Conservation (phyloP, 257 asterid species). For the Petrea volubilis region DNA sequence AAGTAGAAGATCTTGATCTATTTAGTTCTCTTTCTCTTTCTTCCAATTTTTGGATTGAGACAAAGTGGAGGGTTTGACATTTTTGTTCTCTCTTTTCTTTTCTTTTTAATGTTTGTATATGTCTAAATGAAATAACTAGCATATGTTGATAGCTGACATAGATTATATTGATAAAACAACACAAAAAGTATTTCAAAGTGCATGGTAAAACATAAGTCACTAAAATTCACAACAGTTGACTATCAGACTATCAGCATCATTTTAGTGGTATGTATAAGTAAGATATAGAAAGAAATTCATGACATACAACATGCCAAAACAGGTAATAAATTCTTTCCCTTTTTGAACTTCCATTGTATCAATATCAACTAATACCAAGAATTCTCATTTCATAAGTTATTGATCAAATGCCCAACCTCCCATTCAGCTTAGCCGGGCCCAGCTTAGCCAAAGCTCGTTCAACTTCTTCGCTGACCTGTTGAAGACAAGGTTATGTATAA, state of each 20-base stretch:
- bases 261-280: neutral
- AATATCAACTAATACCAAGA: neutral
- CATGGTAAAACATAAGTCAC: too few species aligned
- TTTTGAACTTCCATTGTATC: neutral
- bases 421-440: constrained; percentile 65
- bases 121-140: too few species aligned
- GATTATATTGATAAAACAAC: neutral
- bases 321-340: neutral
- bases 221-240: neutral
- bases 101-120: neutral
- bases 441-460: constrained; percentile 97
- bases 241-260: neutral
- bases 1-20: too few species aligned
- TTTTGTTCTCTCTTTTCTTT: too few species aligned
- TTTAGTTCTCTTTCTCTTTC: too few species aligned
- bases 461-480: constrained; percentile 97
- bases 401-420: constrained; percentile 31
- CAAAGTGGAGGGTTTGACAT: too few species aligned
- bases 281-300: neutral
- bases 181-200: neutral
- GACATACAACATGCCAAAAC: neutral
- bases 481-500: constrained; percentile 22
- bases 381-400: neutral
- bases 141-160: neutral
- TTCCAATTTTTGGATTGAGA: too few species aligned